Base-by-base conservation (phyloP, 2,329 filamentous ascomycete species). In the Epichloe bromicola region DNA sequence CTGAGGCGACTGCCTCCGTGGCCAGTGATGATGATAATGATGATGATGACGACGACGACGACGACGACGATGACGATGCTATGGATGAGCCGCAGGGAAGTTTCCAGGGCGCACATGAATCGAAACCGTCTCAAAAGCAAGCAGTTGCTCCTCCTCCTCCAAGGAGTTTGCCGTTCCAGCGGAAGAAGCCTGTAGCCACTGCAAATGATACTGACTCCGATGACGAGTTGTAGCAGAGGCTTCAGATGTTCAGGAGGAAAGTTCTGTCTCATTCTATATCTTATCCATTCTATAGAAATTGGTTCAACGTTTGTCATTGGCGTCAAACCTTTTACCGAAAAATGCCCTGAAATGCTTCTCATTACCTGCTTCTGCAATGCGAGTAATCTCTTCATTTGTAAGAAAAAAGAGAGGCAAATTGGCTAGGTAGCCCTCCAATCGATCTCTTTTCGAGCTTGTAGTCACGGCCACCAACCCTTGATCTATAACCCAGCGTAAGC, bases 331-430 rank as follows among this genome's bases (percentile, higher is more conserved):
- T 15, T 73, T 56, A 2, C 55, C 66, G 78, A 79, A 85, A 61
- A 79, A 85, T 0, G 66, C 75, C 34, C 82, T 72, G 58, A 68
- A 80, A 62, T 85, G 78, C 67, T 82, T 82, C 69, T 79, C 61
- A 56, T 68, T 68, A 1, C 83, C 83, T 37, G 74, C 59, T 57
- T 75, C 69, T 0, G 71, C 61, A 54, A 86, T 79, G 49, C 75
- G 71, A 44, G 73, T 64, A 12, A 85, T 67, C 64, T 85, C 82
- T 50, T 73, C 70, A 0, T 73, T 67, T 11, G 78, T 80, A 55
- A 86, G 67, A 68, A 79, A 77, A 59, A 85, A 82, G 43, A 59
- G 66, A 42, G 68, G 71, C 55, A 77, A 54, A 55, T 71, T 72
- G n/a, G 65, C 60, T 52, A 79, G 56, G 58, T 78, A 82, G n/a